A percentile compares a stretch with the other conserved stretches of the same genome.
These are phyloP conservation scores for Acanthamoeba castellanii DNA, from an alignment of 208 protist genomes.

Conservation along the genomic window DNA sequence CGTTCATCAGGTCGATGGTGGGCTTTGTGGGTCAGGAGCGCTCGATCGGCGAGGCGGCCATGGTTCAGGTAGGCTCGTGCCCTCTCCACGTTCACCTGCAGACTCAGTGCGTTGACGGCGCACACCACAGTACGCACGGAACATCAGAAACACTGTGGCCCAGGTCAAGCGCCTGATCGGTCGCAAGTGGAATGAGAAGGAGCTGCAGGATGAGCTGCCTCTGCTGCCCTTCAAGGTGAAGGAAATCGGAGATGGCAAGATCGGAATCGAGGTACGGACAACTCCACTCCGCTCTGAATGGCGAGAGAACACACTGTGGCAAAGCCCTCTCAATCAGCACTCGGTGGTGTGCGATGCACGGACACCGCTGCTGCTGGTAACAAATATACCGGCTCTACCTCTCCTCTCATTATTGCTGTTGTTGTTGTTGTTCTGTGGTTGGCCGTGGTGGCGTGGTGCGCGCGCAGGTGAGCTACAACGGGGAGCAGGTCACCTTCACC, in stretches of 20 bases:
- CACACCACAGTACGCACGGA: conserved; percentile 78
- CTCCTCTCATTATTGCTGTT: neutral
- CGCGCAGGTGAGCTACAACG: conserved; percentile 58
- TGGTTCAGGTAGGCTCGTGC: neutral
- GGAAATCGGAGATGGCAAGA: conserved; percentile 58
- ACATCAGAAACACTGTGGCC: conserved; percentile 88
- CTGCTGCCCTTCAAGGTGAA: conserved; percentile 60
- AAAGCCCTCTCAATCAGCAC: no score
- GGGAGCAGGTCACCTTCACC: conserved; percentile 67
- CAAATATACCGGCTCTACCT: no score
- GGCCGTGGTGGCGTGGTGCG: neutral
- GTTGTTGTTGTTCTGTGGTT: neutral
- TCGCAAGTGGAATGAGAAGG: conserved; percentile 79
- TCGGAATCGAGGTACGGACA: conserved; percentile 65
- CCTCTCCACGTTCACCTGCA: neutral
- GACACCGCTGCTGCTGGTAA: no score
- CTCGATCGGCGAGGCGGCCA: conserved; percentile 76
- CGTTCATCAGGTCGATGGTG: conserved; percentile 76
- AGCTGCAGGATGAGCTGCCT: conserved; percentile 75
- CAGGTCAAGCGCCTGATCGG: conserved; percentile 86
- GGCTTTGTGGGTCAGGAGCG: conserved; percentile 80
- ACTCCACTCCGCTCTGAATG: neutral
- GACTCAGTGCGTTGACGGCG: no score
- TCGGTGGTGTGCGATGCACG: neutral
- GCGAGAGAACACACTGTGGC: no score